Evolutionary conservation across 202 grass and related monocot genomes (phyloP).

Genomic region (Musa balbisiana): DNA sequence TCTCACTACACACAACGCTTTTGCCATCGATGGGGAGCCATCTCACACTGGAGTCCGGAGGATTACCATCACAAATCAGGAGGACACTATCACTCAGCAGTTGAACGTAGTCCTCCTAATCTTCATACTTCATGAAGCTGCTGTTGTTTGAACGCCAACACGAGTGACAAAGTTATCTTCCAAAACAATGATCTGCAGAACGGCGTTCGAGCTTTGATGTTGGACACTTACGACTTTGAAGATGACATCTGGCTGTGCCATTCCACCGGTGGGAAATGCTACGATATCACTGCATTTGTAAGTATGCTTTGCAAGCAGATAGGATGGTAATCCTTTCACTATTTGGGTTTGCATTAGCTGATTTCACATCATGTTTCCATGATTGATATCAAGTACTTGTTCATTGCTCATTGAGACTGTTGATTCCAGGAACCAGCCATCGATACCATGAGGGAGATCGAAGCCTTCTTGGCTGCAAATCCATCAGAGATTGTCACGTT

Average conservation of each 20-base stretch:
- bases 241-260: constrained; percentile 87
- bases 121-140: neutral
- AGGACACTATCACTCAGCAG: constrained; percentile 75
- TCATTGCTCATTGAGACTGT: neutral
- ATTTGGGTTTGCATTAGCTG: neutral
- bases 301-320: constrained; percentile 27
- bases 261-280: constrained; percentile 66
- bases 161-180: neutral
- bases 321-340: neutral
- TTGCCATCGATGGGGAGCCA: constrained; percentile 70
- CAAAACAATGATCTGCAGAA: constrained; percentile 37
- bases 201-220: constrained; percentile 78
- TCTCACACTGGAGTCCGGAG: constrained; percentile 81
- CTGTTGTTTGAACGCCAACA: neutral
- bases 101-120: constrained; percentile 44
- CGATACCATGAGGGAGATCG: constrained; percentile 80
- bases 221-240: constrained; percentile 86
- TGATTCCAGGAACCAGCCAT: constrained; percentile 53
- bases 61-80: constrained; percentile 81
- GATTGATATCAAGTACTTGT: too few relatives aligned
- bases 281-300: constrained; percentile 86
- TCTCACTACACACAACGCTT: constrained; percentile 91
- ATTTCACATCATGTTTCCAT: too few relatives aligned
- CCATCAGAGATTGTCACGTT: constrained; percentile 82
- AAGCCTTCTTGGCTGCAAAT: constrained; percentile 66